Conservation (phyloP, 2,329 filamentous ascomycete species). For the Elsinoe australis region DNA sequence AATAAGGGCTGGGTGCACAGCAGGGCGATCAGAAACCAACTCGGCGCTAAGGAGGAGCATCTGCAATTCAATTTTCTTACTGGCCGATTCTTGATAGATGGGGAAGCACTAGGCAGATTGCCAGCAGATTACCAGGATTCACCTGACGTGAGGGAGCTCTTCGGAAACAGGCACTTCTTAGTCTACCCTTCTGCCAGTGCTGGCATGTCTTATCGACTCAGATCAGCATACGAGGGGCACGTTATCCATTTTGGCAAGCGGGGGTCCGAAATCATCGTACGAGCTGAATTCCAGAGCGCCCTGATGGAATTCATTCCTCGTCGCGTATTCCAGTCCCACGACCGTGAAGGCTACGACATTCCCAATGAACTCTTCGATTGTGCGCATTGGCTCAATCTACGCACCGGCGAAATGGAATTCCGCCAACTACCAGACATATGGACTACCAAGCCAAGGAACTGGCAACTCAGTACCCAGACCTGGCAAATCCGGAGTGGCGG, state of each 20-base stretch:
- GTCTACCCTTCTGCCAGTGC: constrained; percentile 43
- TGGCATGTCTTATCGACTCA: constrained; percentile 49
- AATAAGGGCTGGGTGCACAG: too few species aligned
- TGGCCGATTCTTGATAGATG: constrained; percentile 45
- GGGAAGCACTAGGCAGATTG: constrained; percentile 45
- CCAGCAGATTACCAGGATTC: constrained; percentile 36
- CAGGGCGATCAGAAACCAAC: too few species aligned
- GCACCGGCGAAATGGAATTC: constrained; percentile 44
- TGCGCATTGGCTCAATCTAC: constrained; percentile 54
- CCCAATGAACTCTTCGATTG: constrained; percentile 46
- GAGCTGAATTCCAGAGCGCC: constrained; percentile 28
- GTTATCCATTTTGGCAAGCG: constrained; percentile 51
- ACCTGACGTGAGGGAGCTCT: constrained; percentile 46
- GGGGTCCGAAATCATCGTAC: constrained; percentile 36
- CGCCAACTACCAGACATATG: constrained; percentile 29
- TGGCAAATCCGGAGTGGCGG: constrained; percentile 41
- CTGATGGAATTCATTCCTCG: constrained; percentile 34
- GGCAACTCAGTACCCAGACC: constrained; percentile 25
- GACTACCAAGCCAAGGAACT: constrained; percentile 18
- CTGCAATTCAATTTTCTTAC: constrained; percentile 42
- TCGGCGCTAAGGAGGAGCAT: too few species aligned
- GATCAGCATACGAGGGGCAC: constrained; percentile 33
- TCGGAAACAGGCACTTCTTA: constrained; percentile 48
- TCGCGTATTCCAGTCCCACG: constrained; percentile 24
- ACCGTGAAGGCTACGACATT: constrained; percentile 35